Evolutionary conservation across 1,284 basidiomycete species (phyloP).

Genomic region (Ceratobasidium sp.): DNA sequence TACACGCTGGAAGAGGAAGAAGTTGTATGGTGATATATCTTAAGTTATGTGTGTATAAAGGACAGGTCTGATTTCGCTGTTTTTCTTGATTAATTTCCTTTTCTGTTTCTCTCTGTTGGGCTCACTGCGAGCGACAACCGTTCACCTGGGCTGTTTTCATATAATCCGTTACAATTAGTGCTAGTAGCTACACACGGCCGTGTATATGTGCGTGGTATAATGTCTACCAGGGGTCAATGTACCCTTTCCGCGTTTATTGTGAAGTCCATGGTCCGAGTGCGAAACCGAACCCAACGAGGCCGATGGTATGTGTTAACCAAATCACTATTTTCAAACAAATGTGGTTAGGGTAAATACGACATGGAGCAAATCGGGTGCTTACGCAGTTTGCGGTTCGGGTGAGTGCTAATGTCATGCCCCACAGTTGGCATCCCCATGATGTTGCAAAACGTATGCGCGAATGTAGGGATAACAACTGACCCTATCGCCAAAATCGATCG

Average conservation of each 20-base stretch:
- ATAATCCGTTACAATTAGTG: neutral
- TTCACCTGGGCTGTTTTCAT: conserved; percentile 24
- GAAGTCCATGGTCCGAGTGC: conserved; percentile 53
- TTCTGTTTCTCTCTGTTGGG: neutral
- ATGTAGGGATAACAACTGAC: conserved; percentile 63
- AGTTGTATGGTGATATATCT: conserved; percentile 29
- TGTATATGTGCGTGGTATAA: conserved; percentile 33
- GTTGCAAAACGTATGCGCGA: conserved; percentile 92
- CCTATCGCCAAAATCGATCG: conserved; percentile 47
- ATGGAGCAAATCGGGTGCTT: conserved; percentile 50
- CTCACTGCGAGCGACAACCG: neutral
- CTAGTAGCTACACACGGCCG: neutral
- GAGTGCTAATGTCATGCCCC: conserved; percentile 56
- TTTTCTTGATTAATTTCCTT: neutral
- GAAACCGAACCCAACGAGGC: conserved; percentile 61
- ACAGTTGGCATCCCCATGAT: conserved; percentile 87
- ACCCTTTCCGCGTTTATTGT: neutral
- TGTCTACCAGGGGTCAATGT: neutral
- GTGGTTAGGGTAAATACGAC: conserved; percentile 51
- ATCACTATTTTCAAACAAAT: conserved; percentile 57
- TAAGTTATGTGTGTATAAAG: neutral
- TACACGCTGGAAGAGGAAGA: conserved; percentile 40
- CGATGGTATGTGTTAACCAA: conserved; percentile 60
- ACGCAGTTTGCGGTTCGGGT: conserved; percentile 57
- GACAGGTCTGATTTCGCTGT: neutral